phyloP scores from a whole-genome alignment of 2,329 filamentous ascomycete genomes.

The Cladosporium cucumerinum region DNA sequence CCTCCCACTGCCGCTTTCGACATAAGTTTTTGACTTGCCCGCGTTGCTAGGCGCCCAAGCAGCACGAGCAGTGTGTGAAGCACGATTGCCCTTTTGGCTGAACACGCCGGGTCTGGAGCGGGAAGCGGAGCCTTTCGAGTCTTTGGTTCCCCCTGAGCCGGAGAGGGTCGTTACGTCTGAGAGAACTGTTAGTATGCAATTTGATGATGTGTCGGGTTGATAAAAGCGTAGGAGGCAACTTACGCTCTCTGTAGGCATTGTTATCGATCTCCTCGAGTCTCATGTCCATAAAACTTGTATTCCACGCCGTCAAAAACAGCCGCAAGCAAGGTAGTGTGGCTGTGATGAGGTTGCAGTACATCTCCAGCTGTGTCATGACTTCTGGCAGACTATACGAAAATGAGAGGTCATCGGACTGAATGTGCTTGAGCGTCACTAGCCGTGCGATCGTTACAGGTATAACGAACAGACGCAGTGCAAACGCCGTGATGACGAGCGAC shows the following conservation, averaged over 20 bases:
- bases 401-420: constrained; percentile 17
- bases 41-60: not conserved
- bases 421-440: constrained; percentile 11
- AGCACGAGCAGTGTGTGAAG: not conserved
- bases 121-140: not conserved
- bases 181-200: not conserved
- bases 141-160: not conserved
- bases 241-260: constrained; percentile 15
- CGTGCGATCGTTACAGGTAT: constrained; percentile 18
- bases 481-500: constrained; percentile 19
- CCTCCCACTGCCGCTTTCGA: not conserved
- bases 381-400: constrained; percentile 18
- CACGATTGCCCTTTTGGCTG: not conserved
- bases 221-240: not conserved
- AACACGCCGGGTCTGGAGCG: not conserved
- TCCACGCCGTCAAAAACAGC: constrained; percentile 23
- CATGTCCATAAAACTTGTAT: constrained; percentile 20
- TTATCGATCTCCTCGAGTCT: constrained; percentile 15
- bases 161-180: constrained; percentile 6
- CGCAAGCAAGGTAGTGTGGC: constrained; percentile 24
- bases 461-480: constrained; percentile 19
- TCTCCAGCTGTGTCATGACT: constrained; percentile 22
- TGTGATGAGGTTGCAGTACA: constrained; percentile 23
- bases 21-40: constrained; percentile 5
- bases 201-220: not conserved